A percentile compares a stretch with the other conserved stretches of the same genome.
Conservation (phyloP, 345 rosid species). For the Cardamine occulta region DNA sequence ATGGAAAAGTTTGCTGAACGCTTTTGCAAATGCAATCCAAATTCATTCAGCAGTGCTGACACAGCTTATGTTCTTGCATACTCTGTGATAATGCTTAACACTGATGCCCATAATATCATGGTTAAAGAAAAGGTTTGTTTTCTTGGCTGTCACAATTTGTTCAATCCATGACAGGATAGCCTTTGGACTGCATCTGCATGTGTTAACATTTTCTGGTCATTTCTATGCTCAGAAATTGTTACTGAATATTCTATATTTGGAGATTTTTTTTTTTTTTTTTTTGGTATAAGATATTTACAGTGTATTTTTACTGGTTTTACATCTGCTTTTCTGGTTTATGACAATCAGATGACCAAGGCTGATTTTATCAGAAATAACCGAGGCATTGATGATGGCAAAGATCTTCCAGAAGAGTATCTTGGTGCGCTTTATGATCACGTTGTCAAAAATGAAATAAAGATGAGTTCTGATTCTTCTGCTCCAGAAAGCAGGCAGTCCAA, state of each 20-base stretch:
- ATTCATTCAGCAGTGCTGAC: constrained; percentile 91
- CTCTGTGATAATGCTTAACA: constrained; percentile 95
- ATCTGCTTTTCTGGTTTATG: constrained; percentile 34
- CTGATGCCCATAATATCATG: constrained; percentile 96
- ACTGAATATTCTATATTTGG: constrained; percentile 17
- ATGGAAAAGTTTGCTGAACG: constrained; percentile 99
- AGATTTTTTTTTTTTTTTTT: background rate
- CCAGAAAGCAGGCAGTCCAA: constrained; percentile 85
- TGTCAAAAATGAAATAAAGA: constrained; percentile 91
- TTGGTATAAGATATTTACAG: constrained; percentile 12
- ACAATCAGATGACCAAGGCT: constrained; percentile 80
- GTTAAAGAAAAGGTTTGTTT: constrained; percentile 93
- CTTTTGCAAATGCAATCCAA: constrained; percentile 90
- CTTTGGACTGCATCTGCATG: constrained; percentile 35
- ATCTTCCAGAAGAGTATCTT: constrained; percentile 89
- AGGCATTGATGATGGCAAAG: constrained; percentile 97
- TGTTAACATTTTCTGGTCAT: constrained; percentile 1
- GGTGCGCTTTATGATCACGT: constrained; percentile 83
- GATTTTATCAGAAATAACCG: constrained; percentile 86
- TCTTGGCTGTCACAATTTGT: constrained; percentile 28
- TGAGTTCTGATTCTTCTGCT: constrained; percentile 76
- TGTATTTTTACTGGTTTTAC: constrained; percentile 3
- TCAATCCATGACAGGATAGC: constrained; percentile 5
- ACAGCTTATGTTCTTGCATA: constrained; percentile 97
- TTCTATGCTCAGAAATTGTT: constrained; percentile 13